Conservation (phyloP, 169 alveolate genomes). For the Plasmodium fragile region DNA sequence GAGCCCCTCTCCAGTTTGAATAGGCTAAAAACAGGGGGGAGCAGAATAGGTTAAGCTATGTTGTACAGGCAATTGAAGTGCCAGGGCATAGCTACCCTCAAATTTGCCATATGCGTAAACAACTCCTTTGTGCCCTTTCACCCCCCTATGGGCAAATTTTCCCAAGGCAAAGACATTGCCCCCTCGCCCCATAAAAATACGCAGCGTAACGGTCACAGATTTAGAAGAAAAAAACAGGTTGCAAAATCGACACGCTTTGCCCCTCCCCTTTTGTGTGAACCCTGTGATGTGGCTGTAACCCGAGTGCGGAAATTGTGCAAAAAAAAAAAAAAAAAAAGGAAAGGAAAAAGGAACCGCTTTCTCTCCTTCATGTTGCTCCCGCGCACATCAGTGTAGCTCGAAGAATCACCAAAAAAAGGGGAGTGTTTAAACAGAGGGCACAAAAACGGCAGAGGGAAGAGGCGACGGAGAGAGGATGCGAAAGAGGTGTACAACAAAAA, state of each 20-base stretch:
- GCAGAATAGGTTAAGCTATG: background rate
- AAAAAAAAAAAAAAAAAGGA: background rate
- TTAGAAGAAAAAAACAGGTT: background rate
- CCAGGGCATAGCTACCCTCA: background rate
- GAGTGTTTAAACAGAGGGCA: background rate
- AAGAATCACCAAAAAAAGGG: background rate
- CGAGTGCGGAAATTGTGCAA: background rate
- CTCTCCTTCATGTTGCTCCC: background rate
- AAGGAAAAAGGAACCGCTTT: background rate
- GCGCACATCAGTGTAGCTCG: background rate
- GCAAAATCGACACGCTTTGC: background rate
- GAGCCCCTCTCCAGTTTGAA: background rate
- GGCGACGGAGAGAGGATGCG: background rate
- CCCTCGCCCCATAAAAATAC: background rate
- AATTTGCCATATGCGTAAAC: background rate
- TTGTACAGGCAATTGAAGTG: background rate
- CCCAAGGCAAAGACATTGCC: background rate
- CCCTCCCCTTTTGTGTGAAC: background rate
- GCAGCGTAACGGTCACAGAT: background rate
- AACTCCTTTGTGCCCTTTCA: background rate
- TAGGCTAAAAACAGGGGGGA: background rate
- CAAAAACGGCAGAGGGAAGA: background rate
- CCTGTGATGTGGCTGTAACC: background rate
- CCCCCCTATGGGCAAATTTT: background rate
- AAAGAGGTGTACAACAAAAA: too few species aligned